phyloP scores from a whole-genome alignment of 2,329 filamentous ascomycete species.

The Pseudogymnoascus sp. region DNA sequence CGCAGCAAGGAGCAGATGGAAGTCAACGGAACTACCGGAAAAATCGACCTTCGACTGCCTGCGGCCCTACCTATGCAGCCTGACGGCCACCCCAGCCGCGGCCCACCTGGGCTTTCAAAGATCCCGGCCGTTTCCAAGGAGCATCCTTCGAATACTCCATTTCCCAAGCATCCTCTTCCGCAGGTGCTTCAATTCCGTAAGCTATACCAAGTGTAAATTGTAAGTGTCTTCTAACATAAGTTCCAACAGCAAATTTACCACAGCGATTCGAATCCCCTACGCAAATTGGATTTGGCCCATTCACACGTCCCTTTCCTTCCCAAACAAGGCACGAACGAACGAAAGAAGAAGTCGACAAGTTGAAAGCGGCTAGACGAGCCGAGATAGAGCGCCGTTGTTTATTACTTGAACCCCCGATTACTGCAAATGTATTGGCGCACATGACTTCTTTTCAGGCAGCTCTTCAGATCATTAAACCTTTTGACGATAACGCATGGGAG shows the following conservation, averaged over 20 bases:
- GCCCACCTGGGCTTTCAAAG: neutral
- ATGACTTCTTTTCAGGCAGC: conserved; percentile 69
- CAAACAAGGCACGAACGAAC: conserved; percentile 41
- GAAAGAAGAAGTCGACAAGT: conserved; percentile 51
- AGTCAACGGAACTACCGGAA: neutral
- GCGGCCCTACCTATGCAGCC: neutral
- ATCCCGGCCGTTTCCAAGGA: neutral
- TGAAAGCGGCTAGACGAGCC: conserved; percentile 53
- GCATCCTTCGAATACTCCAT: neutral
- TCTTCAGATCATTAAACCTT: conserved; percentile 56
- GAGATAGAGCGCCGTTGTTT: conserved; percentile 66
- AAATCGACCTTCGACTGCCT: conserved; percentile 1
- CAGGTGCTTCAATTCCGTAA: conserved; percentile 3
- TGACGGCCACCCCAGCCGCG: neutral
- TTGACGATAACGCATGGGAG: conserved; percentile 63
- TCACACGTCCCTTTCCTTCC: conserved; percentile 20
- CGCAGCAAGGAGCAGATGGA: conserved; percentile 12
- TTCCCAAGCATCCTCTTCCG: neutral
- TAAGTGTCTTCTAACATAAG: conserved; percentile 1
- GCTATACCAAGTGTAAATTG: neutral
- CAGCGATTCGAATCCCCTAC: conserved; percentile 26
- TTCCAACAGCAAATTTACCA: conserved; percentile 12
- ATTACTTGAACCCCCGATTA: conserved; percentile 56
- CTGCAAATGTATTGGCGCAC: conserved; percentile 52
- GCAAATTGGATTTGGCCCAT: conserved; percentile 23